Evolutionary conservation across 148 eudicot genomes (phyloP), one percentile per base, ranked within the genome.

Genomic region (Heliosperma pusillum): DNA sequence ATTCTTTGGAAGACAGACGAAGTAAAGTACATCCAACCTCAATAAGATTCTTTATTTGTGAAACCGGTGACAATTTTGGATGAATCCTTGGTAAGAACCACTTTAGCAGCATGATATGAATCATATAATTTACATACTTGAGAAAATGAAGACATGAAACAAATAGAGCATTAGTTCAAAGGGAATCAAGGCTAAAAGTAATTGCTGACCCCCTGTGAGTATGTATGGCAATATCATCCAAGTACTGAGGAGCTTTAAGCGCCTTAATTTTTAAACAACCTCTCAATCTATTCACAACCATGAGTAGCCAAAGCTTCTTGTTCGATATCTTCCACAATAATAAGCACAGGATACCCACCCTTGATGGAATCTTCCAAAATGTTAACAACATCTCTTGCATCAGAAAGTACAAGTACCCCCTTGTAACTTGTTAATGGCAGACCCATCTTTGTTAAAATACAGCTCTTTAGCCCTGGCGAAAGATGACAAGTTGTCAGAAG

Each of bases 221-320:
- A 89, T 87, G 87, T 64, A 89, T 87, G 22, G 98, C 97, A 81
- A 89, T 89, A 76, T 93, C 98, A 81, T 93, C 98, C 69, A 93
- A 90, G 81, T 93, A 91, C 78, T 93, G 90, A 26, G 97, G 98
- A 79, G 98, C 98, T 83, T 91, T 93, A 2, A 93, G 81, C 17
- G 98, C 98, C 44, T 97, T 97, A 82, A 93, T 88, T 69, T 93
- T 91, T 72, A 93, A 67, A 11, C 92, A 83, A 17, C 98, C 98
- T 82, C 98, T 89, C 62, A 93, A 82, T 76, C 83, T 85, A 84
- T 91, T 93, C 59, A 93, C 98, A 55, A 93, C 98, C 82, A 93
- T n/a, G 97, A 61, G 98, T 93, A 62, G 91, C 98, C 59, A 93
- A 70, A 75, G 98, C 98, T 87, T 93, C 98, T 77, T 93, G 98